A percentile compares a stretch with the other conserved stretches of the same genome.
These are phyloP conservation scores for Leccinum truebloodii DNA, from an alignment of 768 basidiomycete species.

Conservation along the genomic window DNA sequence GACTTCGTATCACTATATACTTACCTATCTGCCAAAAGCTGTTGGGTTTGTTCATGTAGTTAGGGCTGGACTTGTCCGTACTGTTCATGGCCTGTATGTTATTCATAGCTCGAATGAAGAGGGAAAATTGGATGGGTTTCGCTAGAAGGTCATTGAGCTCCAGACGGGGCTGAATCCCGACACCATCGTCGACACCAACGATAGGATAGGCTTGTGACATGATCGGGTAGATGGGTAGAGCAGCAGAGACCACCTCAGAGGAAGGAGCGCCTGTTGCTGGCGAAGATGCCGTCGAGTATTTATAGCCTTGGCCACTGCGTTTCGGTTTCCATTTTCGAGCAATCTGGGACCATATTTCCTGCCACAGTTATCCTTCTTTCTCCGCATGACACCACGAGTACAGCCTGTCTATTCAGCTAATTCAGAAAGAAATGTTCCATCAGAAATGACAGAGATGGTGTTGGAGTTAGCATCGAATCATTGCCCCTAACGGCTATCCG, in stretches of 20 bases:
- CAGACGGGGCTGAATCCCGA: constrained; percentile 17
- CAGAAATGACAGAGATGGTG: background rate
- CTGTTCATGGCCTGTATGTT: constrained; percentile 8
- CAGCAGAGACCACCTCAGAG: background rate
- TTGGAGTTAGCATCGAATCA: no score
- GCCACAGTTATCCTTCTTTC: background rate
- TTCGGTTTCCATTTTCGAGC: background rate
- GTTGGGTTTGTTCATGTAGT: constrained; percentile 18
- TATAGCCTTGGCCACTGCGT: background rate
- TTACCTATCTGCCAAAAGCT: constrained; percentile 25
- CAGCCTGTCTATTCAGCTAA: background rate
- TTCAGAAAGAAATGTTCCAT: background rate
- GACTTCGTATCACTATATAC: background rate
- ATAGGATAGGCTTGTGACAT: constrained; percentile 18
- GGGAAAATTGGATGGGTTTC: constrained; percentile 17
- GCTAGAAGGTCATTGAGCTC: constrained; percentile 19
- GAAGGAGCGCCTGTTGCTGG: background rate
- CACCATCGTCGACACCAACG: constrained; percentile 1
- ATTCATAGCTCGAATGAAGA: constrained; percentile 21
- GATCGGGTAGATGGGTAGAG: background rate
- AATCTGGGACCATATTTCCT: background rate
- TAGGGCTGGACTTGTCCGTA: background rate
- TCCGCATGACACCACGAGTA: background rate
- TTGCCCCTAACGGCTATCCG: no score
- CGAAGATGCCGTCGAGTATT: no score